Evolutionary conservation across 345 rosid genomes (phyloP), one percentile per base, ranked within the genome.

Genomic region (Ailanthus altissimus): DNA sequence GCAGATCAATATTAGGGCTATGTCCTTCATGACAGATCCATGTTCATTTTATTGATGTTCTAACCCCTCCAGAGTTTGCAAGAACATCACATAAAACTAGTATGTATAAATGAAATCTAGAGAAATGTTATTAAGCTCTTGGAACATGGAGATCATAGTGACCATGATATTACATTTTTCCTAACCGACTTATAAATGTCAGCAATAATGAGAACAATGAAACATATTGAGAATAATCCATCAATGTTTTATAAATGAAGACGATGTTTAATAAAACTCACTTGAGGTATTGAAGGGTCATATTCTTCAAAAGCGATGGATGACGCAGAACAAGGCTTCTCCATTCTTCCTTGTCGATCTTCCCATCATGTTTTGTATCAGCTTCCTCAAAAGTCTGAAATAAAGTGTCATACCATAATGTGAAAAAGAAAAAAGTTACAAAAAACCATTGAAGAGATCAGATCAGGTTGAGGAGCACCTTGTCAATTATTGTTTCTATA

Each of bases 251-350:
- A 11, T 23, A 61, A 26, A 73, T 8, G 28, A 28, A 14, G 58
- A 2, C 1, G 28, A 71, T 26, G 40, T 46, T 51, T 46, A 9
- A 32, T 20, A 18, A 63, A 28, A 85, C 98, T 88, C 82, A 94
- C 99, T 91, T 97, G 84, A 94, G 97, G 82, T 97, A 97, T 75
- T 90, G 99, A 79, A 97, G 95, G 67, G 99, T 97, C 99, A 97
- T 97, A 60, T 96, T 96, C 90, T 92, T 93, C 79, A 93, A 81
- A 81, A 96, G 97, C 67, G 92, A 90, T 32, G 98, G 97, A 81
- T 96, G 97, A 64, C 94, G 92, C 77, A 90, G 67, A 77, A 93
- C 98, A 77, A 96, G 99, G 89, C 80, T 89, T 82, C 97, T 88
- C 98, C 99, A 96, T 83, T 93, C 98, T 85, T 96, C 98, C 82